These are phyloP conservation scores for Ceratocystiopsis sp. DNA, from an alignment of 2,329 filamentous ascomycete species.

Conservation along the genomic window DNA sequence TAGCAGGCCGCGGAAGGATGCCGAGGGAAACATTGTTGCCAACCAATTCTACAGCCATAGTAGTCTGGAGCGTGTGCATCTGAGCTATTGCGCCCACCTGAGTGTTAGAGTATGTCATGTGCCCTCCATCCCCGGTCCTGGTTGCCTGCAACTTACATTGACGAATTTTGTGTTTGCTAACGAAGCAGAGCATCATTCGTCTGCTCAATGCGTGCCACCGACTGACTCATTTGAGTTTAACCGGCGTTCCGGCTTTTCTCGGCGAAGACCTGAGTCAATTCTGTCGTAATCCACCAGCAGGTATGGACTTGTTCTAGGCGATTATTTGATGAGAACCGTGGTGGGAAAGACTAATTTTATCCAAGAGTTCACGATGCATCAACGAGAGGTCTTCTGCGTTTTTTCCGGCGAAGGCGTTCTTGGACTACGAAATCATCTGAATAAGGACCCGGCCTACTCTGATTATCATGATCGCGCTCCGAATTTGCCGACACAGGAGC, in stretches of 20 bases:
- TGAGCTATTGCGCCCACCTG: conserved; percentile 83
- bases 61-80: conserved; percentile 80
- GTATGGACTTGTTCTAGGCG: conserved; percentile 23
- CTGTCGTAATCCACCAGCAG: conserved; percentile 68
- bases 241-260: conserved; percentile 81
- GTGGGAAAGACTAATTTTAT: conserved; percentile 11
- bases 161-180: conserved; percentile 4
- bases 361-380: conserved; percentile 82
- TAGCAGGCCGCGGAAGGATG: conserved; percentile 30
- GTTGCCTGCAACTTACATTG: too few relatives aligned
- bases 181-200: conserved; percentile 57
- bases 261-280: conserved; percentile 69
- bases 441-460: conserved; percentile 32
- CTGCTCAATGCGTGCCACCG: conserved; percentile 83
- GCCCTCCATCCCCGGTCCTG: not conserved
- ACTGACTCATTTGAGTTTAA: conserved; percentile 85
- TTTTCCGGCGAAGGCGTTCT: conserved; percentile 79
- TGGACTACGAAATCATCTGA: conserved; percentile 63
- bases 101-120: conserved; percentile 53
- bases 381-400: conserved; percentile 90
- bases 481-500: conserved; percentile 2
- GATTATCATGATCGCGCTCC: conserved; percentile 20
- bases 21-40: conserved; percentile 26
- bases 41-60: conserved; percentile 38
- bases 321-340: not conserved